These are phyloP conservation scores for Trypanosoma melophagium DNA, from an alignment of 208 protist species.

Conservation along the genomic window DNA sequence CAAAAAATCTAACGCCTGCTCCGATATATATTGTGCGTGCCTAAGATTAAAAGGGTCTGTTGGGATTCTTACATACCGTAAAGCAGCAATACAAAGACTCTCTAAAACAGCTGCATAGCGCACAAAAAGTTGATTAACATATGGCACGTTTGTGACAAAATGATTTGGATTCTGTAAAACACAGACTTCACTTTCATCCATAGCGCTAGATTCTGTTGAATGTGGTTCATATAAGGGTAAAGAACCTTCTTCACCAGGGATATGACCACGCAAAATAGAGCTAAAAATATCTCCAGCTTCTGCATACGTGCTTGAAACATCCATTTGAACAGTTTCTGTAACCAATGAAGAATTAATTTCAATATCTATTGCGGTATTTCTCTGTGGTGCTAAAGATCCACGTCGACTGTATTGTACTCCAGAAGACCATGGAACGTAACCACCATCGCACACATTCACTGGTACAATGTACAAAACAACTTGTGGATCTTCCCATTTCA, in stretches of 20 bases:
- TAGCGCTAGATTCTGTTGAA: constrained; percentile 7
- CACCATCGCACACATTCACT: constrained; percentile 63
- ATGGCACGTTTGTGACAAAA: constrained; percentile 70
- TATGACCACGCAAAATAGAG: constrained; percentile 42
- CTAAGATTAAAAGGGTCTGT: constrained; percentile 49
- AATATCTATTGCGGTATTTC: constrained; percentile 4
- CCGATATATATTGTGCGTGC: constrained; percentile 47
- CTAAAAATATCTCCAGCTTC: constrained; percentile 44
- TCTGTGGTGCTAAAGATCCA: not conserved
- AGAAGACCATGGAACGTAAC: constrained; percentile 56
- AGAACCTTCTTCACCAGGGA: constrained; percentile 26
- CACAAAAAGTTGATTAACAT: constrained; percentile 62
- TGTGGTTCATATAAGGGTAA: not conserved
- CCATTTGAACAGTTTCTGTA: not conserved
- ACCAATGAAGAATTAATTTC: not conserved
- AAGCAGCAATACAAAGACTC: constrained; percentile 69
- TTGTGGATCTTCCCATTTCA: constrained; percentile 55
- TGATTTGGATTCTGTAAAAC: constrained; percentile 52
- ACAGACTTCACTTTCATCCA: constrained; percentile 30
- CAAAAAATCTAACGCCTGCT: constrained; percentile 57
- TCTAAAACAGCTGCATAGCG: constrained; percentile 65
- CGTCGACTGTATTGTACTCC: not conserved
- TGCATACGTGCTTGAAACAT: constrained; percentile 33
- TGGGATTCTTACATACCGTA: constrained; percentile 59
- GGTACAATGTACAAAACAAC: constrained; percentile 77